These are phyloP conservation scores for Leccinum glutinopallens DNA, from an alignment of 1,284 basidiomycete genomes.

Conservation along the genomic window DNA sequence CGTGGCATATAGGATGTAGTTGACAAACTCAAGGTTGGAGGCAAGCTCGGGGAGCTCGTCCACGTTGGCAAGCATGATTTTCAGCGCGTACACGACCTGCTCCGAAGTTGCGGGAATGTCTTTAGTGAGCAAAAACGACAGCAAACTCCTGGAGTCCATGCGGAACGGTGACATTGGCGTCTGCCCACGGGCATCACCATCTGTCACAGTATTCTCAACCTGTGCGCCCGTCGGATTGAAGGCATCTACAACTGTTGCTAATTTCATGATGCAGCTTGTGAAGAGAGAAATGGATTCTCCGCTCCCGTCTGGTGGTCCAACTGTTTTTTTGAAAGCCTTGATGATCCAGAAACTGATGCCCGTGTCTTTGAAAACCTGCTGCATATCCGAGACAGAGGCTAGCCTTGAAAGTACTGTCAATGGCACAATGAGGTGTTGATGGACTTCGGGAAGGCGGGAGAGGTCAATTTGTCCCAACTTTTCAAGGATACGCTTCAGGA, in stretches of 20 bases:
- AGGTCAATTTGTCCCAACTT: slow-evolving; percentile 1
- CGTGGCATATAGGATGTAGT: slow-evolving; percentile 12
- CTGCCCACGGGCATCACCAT: background rate
- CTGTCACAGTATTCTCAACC: background rate
- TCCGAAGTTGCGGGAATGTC: background rate
- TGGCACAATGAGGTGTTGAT: slow-evolving; percentile 10
- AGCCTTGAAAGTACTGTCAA: slow-evolving; percentile 12
- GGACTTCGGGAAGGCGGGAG: background rate
- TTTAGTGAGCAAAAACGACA: slow-evolving; percentile 12
- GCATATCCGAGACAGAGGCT: background rate
- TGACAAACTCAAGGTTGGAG: slow-evolving; percentile 11
- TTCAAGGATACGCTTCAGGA: slow-evolving; percentile 3
- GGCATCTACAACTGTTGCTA: slow-evolving; percentile 6
- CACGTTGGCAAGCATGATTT: slow-evolving; percentile 9
- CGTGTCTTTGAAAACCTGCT: background rate
- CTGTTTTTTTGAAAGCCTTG: slow-evolving; percentile 4
- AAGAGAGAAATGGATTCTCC: slow-evolving; percentile 4
- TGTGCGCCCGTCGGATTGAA: background rate
- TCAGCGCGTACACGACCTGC: slow-evolving; percentile 8
- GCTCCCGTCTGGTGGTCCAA: background rate
- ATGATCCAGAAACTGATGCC: slow-evolving; percentile 4
- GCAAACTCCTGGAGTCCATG: slow-evolving; percentile 7
- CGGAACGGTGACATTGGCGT: background rate
- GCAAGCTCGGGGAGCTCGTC: slow-evolving; percentile 6
- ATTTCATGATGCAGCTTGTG: slow-evolving; percentile 7